These are phyloP conservation scores for Solanum neorickii DNA, from an alignment of 257 asterid species.

Conservation along the genomic window DNA sequence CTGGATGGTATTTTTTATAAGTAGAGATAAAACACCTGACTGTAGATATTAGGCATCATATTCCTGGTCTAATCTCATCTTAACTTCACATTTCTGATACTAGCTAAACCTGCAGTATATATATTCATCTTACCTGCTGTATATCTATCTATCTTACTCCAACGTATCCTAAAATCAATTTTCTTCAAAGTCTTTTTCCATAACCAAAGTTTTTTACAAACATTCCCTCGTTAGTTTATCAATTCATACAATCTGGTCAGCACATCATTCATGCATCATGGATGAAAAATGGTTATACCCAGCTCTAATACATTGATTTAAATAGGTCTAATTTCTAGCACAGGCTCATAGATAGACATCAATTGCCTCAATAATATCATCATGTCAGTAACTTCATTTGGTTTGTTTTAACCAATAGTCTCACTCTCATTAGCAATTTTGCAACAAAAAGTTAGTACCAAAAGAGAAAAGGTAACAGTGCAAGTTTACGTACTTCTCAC, in stretches of 20 bases:
- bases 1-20: not conserved
- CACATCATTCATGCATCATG: not conserved
- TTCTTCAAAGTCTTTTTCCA: not conserved
- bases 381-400: not conserved
- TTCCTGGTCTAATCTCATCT: not conserved
- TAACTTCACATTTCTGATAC: not conserved
- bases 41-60: not conserved
- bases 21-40: not conserved
- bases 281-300: not conserved
- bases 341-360: not conserved
- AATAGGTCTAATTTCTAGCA: not conserved
- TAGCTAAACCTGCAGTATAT: not conserved
- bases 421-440: not conserved
- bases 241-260: not conserved
- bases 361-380: not conserved
- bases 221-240: not conserved
- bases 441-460: not conserved
- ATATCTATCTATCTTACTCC: not conserved
- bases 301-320: not conserved
- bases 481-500: not conserved
- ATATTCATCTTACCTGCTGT: not conserved
- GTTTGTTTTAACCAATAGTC: not conserved
- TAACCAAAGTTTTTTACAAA: not conserved
- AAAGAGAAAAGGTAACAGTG: not conserved
- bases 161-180: not conserved